Evolutionary conservation across 2,329 filamentous ascomycete species (phyloP).

Genomic region (Epichloe gansuensis): DNA sequence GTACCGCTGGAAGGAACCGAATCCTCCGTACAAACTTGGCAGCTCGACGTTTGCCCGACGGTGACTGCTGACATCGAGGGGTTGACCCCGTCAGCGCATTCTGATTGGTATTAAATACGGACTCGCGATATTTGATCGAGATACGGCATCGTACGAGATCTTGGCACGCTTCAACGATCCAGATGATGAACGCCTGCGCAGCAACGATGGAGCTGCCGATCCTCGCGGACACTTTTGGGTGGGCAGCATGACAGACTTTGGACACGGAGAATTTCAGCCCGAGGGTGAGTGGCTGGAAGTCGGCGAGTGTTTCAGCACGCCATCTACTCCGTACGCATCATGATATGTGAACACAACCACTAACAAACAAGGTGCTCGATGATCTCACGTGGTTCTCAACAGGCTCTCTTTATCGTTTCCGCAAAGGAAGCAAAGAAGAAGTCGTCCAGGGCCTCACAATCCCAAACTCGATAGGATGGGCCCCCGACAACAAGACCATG

Average conservation of each 20-base stretch:
- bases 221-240: slow-evolving; percentile 74
- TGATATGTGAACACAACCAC: neutral
- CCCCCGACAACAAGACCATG: slow-evolving; percentile 56
- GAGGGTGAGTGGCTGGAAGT: slow-evolving; percentile 32
- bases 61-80: slow-evolving; percentile 70
- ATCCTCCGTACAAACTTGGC: slow-evolving; percentile 47
- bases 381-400: slow-evolving; percentile 6
- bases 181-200: slow-evolving; percentile 42
- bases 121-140: slow-evolving; percentile 63
- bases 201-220: slow-evolving; percentile 78
- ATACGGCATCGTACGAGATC: slow-evolving; percentile 41
- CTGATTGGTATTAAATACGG: slow-evolving; percentile 72
- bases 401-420: slow-evolving; percentile 66
- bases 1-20: slow-evolving; percentile 54
- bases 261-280: slow-evolving; percentile 42
- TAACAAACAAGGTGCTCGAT: neutral
- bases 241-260: slow-evolving; percentile 72
- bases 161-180: slow-evolving; percentile 34
- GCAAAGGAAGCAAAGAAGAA: slow-evolving; percentile 45
- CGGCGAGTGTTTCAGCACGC: too few species aligned
- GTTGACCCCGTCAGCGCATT: slow-evolving; percentile 50
- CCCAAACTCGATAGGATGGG: slow-evolving; percentile 79
- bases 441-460: slow-evolving; percentile 58
- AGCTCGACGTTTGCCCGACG: slow-evolving; percentile 42
- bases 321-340: neutral